A percentile compares a stretch with the other conserved stretches of the same genome.
Evolutionary conservation across 2,329 filamentous ascomycete genomes (phyloP).

Genomic region (Onygenales sp.): DNA sequence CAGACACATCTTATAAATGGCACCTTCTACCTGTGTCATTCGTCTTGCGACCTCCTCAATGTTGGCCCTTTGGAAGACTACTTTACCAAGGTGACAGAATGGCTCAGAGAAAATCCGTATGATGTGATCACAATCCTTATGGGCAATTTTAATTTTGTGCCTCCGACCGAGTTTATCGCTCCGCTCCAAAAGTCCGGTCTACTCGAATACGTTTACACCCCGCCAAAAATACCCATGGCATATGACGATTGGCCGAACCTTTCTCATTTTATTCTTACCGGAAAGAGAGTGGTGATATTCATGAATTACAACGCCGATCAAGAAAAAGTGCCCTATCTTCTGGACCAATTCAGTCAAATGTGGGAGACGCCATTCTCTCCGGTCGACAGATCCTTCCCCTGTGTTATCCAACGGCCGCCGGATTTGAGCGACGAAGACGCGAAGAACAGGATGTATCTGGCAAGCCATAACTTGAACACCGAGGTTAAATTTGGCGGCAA

Average conservation of each 20-base stretch:
- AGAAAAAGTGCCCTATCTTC: constrained; percentile 66
- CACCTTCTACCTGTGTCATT: constrained; percentile 72
- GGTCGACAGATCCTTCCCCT: constrained; percentile 60
- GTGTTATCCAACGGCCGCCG: constrained; percentile 67
- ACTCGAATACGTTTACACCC: constrained; percentile 61
- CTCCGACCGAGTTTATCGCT: constrained; percentile 52
- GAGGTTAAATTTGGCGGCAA: constrained; percentile 58
- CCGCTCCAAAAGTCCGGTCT: constrained; percentile 66
- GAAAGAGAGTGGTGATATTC: constrained; percentile 67
- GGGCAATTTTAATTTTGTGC: constrained; percentile 71
- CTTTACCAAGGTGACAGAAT: constrained; percentile 57
- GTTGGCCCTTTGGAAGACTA: constrained; percentile 68
- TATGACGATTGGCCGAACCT: constrained; percentile 76
- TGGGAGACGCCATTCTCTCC: constrained; percentile 89
- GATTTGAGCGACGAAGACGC: constrained; percentile 46
- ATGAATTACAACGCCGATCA: constrained; percentile 81
- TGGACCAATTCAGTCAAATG: constrained; percentile 79
- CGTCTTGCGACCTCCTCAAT: constrained; percentile 70
- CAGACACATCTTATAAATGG: constrained; percentile 48
- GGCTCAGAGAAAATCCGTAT: constrained; percentile 69
- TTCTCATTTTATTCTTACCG: constrained; percentile 60
- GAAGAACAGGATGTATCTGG: constrained; percentile 61
- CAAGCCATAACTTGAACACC: constrained; percentile 86
- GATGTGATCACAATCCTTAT: constrained; percentile 83
- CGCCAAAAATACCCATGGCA: constrained; percentile 60